Base-by-base conservation (phyloP, 2,329 filamentous ascomycete genomes). In the Blastomyces emzantsi region DNA sequence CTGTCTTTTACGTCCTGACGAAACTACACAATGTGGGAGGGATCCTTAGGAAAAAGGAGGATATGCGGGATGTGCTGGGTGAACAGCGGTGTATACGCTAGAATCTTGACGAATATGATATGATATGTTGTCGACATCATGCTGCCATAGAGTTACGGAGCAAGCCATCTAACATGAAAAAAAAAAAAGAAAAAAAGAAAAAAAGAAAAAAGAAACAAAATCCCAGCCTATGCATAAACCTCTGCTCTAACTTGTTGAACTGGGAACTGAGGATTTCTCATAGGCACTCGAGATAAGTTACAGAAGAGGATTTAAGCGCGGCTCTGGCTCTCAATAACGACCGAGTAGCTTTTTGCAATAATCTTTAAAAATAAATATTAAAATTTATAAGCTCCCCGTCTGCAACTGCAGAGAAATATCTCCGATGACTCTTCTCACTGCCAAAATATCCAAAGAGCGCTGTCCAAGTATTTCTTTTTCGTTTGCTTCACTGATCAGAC, bases 401-500 rank as follows among this genome's bases (percentile, higher is more conserved):
- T 22, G 47, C 22, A n/a, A 49, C 47, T 9, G 11, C n/a, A 25
- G n/a, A 25, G 47, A 13, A 25, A 25, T 49, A 49, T 49, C 8
- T 25, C 47, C n/a, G n/a, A 49, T 15, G 47, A 15, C 28, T 61
- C 17, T 33, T 52, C 22, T 28, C 19, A 6, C 11, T 13, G 19
- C 13, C 51, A 25, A 56, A 39, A 39, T 43, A 45, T 56, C 61
- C 61, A 62, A 30, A 47, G 49, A 62, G 61, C 45, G 52, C 61
- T 15, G 30, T 56, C 30, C 61, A 62, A 62, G 61, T 62, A 62
- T 62, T 33, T n/a, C 15, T 43, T 41, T 39, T 41, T 41, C 22
- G 25, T 17, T 52, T 62, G 57, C 57, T 60, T 60, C 57, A 60
- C 57, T 60, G 25, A 25, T 62, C 11, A 62, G 61, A 52, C 61